Evolutionary conservation across 768 basidiomycete species (phyloP).

Genomic region (Podaxis carcinomalis): DNA sequence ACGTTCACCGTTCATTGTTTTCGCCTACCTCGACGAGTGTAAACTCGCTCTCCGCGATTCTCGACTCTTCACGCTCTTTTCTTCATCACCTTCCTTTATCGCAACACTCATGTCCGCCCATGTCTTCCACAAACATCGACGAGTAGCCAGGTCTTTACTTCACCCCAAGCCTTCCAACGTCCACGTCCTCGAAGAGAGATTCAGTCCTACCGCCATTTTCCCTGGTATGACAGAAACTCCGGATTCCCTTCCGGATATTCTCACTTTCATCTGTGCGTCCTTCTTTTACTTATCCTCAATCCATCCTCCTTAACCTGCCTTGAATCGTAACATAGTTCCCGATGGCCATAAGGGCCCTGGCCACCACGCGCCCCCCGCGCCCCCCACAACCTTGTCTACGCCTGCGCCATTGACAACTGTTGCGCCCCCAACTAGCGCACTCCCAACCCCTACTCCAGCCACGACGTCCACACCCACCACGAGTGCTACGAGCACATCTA

Average conservation of each 20-base stretch:
- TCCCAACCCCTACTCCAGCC: not conserved
- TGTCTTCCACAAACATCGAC: not conserved
- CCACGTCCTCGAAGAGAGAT: conserved; percentile 8
- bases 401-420: not conserved
- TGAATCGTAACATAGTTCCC: not conserved
- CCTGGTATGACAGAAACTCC: not conserved
- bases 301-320: not conserved
- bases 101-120: not conserved
- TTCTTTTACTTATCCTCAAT: not conserved
- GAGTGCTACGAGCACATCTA: not conserved
- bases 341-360: not conserved
- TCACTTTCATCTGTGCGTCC: not conserved
- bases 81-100: conserved; percentile 4
- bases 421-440: not conserved
- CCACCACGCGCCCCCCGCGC: not conserved
- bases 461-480: not conserved
- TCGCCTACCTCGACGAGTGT: not conserved
- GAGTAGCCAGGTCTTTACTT: not conserved
- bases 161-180: conserved; percentile 2
- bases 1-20: not conserved
- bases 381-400: not conserved
- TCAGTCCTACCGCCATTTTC: conserved; percentile 9
- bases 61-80: conserved; percentile 5
- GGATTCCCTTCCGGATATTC: not conserved
- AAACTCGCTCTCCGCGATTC: not conserved